A percentile compares a stretch with the other conserved stretches of the same genome.
Conservation (phyloP, 495 filamentous ascomycete genomes). For the Neurospora sp. region DNA sequence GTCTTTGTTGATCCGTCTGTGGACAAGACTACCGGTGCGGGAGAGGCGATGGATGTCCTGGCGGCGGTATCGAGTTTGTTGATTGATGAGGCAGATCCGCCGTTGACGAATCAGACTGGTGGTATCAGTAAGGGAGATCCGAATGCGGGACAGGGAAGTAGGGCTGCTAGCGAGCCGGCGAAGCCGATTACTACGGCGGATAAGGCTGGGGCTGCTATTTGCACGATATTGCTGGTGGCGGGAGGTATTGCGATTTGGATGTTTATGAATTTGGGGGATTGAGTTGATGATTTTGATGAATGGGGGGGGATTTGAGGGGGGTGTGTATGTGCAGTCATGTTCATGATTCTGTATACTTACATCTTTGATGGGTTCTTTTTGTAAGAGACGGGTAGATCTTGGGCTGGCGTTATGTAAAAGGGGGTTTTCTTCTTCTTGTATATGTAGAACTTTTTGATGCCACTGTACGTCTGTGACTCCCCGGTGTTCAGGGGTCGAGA, state of each 20-base stretch:
- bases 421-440: neutral
- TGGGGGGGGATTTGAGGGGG: neutral
- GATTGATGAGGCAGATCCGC: slow-evolving; percentile 15
- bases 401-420: neutral
- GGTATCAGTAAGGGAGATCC: slow-evolving; percentile 18
- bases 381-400: neutral
- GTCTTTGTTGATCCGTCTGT: slow-evolving; percentile 58
- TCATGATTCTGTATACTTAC: neutral
- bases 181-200: slow-evolving; percentile 16
- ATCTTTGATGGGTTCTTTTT: neutral
- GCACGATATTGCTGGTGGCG: slow-evolving; percentile 18
- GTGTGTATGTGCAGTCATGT: neutral
- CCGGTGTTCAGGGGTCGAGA: neutral
- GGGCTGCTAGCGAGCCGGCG: neutral
- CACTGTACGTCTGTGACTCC: neutral
- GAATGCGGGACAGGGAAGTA: slow-evolving; percentile 8
- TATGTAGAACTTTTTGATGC: neutral
- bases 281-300: neutral
- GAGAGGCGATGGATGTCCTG: slow-evolving; percentile 60
- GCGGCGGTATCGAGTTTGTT: slow-evolving; percentile 50
- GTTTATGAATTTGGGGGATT: slow-evolving; percentile 24
- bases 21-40: slow-evolving; percentile 50
- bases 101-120: slow-evolving; percentile 16
- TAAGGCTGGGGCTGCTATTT: slow-evolving; percentile 18
- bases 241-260: slow-evolving; percentile 11